A percentile compares a stretch with the other conserved stretches of the same genome.
Conservation (phyloP, 2,329 filamentous ascomycete genomes). For the Colletotrichum euphorbiae region DNA sequence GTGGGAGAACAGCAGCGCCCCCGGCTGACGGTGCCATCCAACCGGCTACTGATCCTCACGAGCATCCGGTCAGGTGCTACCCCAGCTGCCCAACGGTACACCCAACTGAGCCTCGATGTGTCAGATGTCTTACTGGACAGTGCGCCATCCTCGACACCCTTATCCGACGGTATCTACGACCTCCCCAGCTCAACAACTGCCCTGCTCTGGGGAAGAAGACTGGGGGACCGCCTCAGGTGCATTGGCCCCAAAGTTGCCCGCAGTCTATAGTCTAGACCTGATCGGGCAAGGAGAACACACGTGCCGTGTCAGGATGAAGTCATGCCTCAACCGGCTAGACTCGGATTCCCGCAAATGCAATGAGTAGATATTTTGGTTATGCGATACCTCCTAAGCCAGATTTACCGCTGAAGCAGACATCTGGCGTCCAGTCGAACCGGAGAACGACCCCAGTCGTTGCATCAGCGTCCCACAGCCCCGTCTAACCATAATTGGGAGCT, state of each 20-base stretch:
- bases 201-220: slow-evolving; percentile 13
- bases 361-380: not conserved
- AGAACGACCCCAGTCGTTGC: slow-evolving; percentile 1
- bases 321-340: slow-evolving; percentile 22
- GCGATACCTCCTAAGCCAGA: not conserved
- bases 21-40: slow-evolving; percentile 34
- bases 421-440: not conserved
- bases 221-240: slow-evolving; percentile 22
- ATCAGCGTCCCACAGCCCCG: not conserved
- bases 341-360: not conserved
- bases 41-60: slow-evolving; percentile 29
- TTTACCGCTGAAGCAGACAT: not conserved
- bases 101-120: slow-evolving; percentile 10
- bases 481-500: slow-evolving; percentile 17
- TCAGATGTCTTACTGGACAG: slow-evolving; percentile 33
- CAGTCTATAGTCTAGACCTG: slow-evolving; percentile 20
- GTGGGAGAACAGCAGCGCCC: slow-evolving; percentile 23
- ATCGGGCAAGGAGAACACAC: slow-evolving; percentile 15
- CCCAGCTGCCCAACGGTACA: slow-evolving; percentile 27
- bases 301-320: slow-evolving; percentile 32
- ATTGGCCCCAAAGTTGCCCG: slow-evolving; percentile 26
- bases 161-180: slow-evolving; percentile 1
- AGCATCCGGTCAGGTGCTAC: slow-evolving; percentile 38
- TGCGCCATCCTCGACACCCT: slow-evolving; percentile 33
- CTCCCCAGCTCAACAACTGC: not conserved